phyloP scores from a whole-genome alignment of 441 rosid species.

The Erysimum cheiri region DNA sequence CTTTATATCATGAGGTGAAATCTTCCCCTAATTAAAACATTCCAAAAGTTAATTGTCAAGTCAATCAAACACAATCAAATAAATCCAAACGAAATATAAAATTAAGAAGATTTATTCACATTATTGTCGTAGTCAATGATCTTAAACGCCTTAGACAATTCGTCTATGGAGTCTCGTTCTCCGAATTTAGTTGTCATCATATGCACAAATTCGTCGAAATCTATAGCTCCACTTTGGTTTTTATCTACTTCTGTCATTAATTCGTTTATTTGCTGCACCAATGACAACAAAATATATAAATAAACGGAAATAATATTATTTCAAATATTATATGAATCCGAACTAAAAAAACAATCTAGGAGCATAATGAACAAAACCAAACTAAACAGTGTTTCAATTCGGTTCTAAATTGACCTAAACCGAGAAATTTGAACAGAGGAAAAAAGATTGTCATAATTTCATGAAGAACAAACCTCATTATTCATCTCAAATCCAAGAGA shows the following conservation, averaged over 20 bases:
- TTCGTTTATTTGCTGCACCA: slow-evolving; percentile 77
- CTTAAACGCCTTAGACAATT: slow-evolving; percentile 77
- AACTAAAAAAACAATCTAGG: too few relatives aligned
- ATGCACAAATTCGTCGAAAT: slow-evolving; percentile 83
- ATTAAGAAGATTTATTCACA: slow-evolving; percentile 40
- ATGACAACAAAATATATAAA: background rate
- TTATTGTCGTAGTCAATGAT: slow-evolving; percentile 88
- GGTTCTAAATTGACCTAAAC: too few relatives aligned
- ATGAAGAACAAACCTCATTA: slow-evolving; percentile 59
- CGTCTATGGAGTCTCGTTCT: slow-evolving; percentile 82
- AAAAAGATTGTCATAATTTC: background rate
- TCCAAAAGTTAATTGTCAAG: background rate
- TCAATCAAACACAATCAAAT: slow-evolving; percentile 27
- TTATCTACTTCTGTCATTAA: slow-evolving; percentile 96
- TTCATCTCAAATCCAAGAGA: slow-evolving; percentile 97
- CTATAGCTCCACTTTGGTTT: slow-evolving; percentile 93
- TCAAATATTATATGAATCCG: too few relatives aligned
- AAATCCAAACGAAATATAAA: background rate
- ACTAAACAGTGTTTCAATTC: too few relatives aligned
- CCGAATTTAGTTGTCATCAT: slow-evolving; percentile 97
- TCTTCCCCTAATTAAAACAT: slow-evolving; percentile 74
- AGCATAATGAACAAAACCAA: too few relatives aligned
- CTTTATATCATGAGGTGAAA: slow-evolving; percentile 72
- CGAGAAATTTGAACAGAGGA: background rate
- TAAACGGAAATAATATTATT: too few relatives aligned